Evolutionary conservation across 208 protist genomes (phyloP), one percentile per base, ranked within the genome.

Genomic region (Wallacemonas sp.): DNA sequence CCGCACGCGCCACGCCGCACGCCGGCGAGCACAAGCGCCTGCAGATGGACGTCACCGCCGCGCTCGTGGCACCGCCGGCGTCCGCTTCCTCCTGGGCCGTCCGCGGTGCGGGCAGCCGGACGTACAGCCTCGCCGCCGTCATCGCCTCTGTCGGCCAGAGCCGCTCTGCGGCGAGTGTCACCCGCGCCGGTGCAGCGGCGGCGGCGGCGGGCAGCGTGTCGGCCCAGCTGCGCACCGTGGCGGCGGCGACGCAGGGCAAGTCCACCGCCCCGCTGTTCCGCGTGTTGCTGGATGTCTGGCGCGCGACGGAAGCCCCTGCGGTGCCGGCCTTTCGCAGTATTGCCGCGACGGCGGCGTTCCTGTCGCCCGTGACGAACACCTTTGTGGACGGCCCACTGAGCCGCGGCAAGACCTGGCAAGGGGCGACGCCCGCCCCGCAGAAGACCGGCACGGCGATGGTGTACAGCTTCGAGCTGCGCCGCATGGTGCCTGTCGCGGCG

Each of bases 401-500:
- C 52, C 22, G 50, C 59, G 1, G 3, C 70, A 39, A 55, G 67
- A 14, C 10, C 57, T 2, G 59, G 22, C 39, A 57, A 42, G 31
- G 26, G 26, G 70, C 57, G 7, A 49, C 52, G n/a, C 14, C 52
- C 11, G 20, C 44, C 2, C n/a, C 36, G 7, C 23, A 18, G 20
- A 22, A 3, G 3, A 23, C 12, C 0, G 42, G 18, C 12, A 41
- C 61, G 0, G 50, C 69, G 41, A 77, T 70, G 26, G 82, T 90
- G 26, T 95, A 95, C 76, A 93, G 87, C 67, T 95, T 95, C 57
- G 90, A 95, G 62, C 77, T 95, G n/a, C 85, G 90, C 18, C 84
- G 90, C 57, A 95, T 95, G 90, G 73, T 83, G 1, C 90, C 90
- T 22, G 72, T 95, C 20, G 52, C 88, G 23, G 61, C 64, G 18